Percentiles rank a stretch among this genome's conserved stretches.
phyloP scores from a whole-genome alignment of 2,329 filamentous ascomycete species.

The Monilinia aucupariae region DNA sequence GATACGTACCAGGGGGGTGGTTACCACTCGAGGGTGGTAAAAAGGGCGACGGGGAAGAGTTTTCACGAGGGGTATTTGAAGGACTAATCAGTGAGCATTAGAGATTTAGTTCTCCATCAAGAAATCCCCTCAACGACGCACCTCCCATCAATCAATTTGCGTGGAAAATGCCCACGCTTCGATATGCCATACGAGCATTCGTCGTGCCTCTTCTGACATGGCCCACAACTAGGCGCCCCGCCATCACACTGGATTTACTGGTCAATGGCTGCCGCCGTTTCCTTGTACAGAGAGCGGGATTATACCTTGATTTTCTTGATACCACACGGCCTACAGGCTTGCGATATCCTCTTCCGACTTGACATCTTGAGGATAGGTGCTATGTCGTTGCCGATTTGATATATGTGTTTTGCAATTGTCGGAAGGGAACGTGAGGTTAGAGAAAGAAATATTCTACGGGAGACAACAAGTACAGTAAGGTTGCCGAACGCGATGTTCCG shows the following conservation, averaged over 20 bases:
- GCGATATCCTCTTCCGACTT: conserved; percentile 30
- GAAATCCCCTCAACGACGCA: conserved; percentile 13
- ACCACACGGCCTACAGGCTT: conserved; percentile 31
- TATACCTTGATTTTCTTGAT: conserved; percentile 32
- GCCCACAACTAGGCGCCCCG: conserved; percentile 25
- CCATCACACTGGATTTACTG: conserved; percentile 31
- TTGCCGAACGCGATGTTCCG: not conserved
- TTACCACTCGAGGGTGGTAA: not conserved
- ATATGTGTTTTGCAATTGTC: not conserved
- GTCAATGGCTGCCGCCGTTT: conserved; percentile 8
- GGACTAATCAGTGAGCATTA: conserved; percentile 5
- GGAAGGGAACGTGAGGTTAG: not conserved
- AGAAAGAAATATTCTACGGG: conserved; percentile 2
- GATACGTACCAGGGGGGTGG: not conserved
- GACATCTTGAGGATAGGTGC: not conserved
- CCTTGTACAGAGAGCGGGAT: not conserved
- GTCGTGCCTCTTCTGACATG: conserved; percentile 26
- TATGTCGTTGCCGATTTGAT: not conserved
- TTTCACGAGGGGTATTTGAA: conserved; percentile 7
- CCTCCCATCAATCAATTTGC: conserved; percentile 18
- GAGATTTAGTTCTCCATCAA: not conserved
- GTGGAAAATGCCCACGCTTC: conserved; percentile 23
- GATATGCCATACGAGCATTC: conserved; percentile 32
- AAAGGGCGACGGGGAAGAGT: not conserved
- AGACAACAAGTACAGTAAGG: not conserved